Conservation (phyloP, 2,329 filamentous ascomycete genomes). For the Alternaria burnsii region DNA sequence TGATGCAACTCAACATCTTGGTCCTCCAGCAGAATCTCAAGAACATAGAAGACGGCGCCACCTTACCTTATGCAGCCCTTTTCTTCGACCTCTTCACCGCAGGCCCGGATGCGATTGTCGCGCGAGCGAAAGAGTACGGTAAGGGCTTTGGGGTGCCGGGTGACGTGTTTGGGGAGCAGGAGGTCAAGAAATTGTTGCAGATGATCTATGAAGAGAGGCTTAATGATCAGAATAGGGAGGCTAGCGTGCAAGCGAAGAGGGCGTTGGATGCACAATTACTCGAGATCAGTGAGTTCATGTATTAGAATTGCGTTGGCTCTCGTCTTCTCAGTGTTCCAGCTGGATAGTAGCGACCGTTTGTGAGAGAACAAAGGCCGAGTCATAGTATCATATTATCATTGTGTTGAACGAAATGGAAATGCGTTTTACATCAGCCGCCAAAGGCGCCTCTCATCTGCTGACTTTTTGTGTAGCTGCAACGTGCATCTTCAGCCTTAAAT, state of each 20-base stretch:
- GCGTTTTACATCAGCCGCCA: neutral
- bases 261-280: constrained; percentile 75
- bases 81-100: constrained; percentile 75
- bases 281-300: constrained; percentile 76
- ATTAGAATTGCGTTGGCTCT: constrained; percentile 22
- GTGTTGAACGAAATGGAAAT: neutral
- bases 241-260: constrained; percentile 70
- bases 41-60: constrained; percentile 80
- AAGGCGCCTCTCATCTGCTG: neutral
- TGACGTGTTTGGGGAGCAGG: constrained; percentile 48
- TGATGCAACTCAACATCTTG: constrained; percentile 92
- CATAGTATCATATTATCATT: neutral
- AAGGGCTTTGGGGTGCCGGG: constrained; percentile 36
- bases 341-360: neutral
- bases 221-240: constrained; percentile 72
- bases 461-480: neutral
- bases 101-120: constrained; percentile 71
- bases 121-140: constrained; percentile 63
- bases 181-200: constrained; percentile 53
- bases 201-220: constrained; percentile 59
- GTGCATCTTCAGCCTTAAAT: neutral
- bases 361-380: neutral
- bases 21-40: constrained; percentile 97
- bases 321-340: neutral
- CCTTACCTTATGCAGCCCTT: constrained; percentile 68